Evolutionary conservation across 2,329 filamentous ascomycete species (phyloP), one percentile per base, ranked within the genome.

Genomic region (Bipolaris zeicola): DNA sequence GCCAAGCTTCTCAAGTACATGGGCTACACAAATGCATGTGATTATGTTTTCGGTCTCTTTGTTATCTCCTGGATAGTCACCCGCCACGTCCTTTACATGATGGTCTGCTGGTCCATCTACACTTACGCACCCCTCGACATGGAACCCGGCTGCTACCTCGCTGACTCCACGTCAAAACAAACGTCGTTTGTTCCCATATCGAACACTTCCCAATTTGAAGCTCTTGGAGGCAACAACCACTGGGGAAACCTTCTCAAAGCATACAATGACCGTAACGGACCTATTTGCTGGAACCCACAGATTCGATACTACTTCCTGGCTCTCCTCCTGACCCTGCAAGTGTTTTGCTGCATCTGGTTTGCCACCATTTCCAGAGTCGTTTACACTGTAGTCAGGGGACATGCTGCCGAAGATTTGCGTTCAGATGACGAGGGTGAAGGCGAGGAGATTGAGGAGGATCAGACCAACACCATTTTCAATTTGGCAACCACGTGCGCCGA

Each of bases 1-100:
- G 95, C 95, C 66, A 99, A 99, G 78, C 91, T 75, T 69, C 85
- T 98, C 65, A 97, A 96, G 76, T 99, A 98, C 74, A 80, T 92
- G 49, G 89, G 89, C 59, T 92, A 85, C 76, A 86, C 87, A 3
- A 44, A 44, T 13, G 42, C 42, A 51, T 97, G 93, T 80, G 95
- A 98, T 72, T 78, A 88, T 60, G 85, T 87, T 47, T 98, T 98
- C 71, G 93, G 87, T 36, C 73, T 94, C 24, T 97, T 98, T 78
- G 89, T 98, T 78, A 69, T 91, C 14, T 86, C 87, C 50, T 99
- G 95, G 95, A 83, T 97, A 62, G 72, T 90, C 49, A 86, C 89
- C 26, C 90, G 95, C 49, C 95, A 99, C 75, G 79, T 94, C 52
- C 80, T 92, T 62, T 98, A 93, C 79, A 79, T 88, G 52, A 82